These are phyloP conservation scores for Plasmodium malariae DNA, from an alignment of 169 alveolate genomes.

Conservation along the genomic window DNA sequence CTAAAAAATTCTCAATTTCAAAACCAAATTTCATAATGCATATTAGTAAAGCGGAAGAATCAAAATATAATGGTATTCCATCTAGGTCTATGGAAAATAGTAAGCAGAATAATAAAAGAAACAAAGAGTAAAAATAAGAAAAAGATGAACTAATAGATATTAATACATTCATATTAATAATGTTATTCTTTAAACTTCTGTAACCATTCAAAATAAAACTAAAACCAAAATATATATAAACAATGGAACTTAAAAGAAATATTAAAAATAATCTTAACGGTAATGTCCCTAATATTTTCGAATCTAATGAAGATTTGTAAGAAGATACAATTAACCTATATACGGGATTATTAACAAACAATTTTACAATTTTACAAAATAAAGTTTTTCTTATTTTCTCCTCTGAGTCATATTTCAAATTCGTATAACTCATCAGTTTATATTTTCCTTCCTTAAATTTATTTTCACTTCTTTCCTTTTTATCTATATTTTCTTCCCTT, in stretches of 20 bases:
- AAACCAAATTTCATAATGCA: constrained; percentile 64
- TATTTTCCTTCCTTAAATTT: no score
- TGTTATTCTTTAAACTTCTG: constrained; percentile 61
- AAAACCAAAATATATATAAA: constrained; percentile 59
- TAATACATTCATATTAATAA: constrained; percentile 70
- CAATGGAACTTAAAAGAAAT: constrained; percentile 51
- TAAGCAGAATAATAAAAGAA: constrained; percentile 47
- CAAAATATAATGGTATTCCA: constrained; percentile 63
- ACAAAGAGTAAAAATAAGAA: constrained; percentile 61
- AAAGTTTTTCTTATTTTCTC: no score
- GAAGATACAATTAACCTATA: background rate
- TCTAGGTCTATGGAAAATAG: constrained; percentile 39
- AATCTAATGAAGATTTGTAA: constrained; percentile 2
- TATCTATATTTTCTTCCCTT: no score
- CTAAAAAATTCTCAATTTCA: constrained; percentile 61
- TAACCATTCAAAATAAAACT: constrained; percentile 55
- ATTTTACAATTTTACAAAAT: no score
- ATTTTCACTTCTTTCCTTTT: no score
- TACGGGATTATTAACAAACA: background rate
- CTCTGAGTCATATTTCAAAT: no score
- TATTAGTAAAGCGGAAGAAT: constrained; percentile 63
- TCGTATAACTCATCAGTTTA: no score
- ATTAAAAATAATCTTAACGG: constrained; percentile 57
- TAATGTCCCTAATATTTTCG: constrained; percentile 5
- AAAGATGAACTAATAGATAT: constrained; percentile 67